phyloP scores from a whole-genome alignment of 2,329 filamentous ascomycete species.

The Pseudogymnoascus sp. region DNA sequence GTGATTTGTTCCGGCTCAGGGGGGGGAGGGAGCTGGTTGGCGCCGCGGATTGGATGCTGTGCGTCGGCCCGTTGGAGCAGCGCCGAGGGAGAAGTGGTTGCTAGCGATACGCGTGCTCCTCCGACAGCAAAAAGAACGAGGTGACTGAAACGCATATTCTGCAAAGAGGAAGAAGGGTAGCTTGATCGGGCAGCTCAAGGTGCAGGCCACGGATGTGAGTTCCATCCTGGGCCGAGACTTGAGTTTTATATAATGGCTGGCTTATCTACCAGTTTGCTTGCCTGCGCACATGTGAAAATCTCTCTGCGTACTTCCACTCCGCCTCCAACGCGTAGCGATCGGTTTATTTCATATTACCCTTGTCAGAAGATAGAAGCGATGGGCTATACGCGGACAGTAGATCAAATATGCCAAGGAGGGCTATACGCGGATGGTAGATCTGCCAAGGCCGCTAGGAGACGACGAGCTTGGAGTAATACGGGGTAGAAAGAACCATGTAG shows the following conservation, averaged over 20 bases:
- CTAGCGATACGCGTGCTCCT: background rate
- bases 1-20: conserved; percentile 29
- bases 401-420: background rate
- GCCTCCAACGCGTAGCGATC: background rate
- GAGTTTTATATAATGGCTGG: background rate
- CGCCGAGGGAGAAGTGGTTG: background rate
- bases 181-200: background rate
- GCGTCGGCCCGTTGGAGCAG: background rate
- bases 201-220: background rate
- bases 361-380: background rate
- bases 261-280: background rate
- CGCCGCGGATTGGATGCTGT: background rate
- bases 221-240: background rate
- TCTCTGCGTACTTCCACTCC: background rate
- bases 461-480: background rate
- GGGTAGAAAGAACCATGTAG: background rate
- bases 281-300: background rate
- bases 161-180: background rate
- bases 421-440: background rate
- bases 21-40: conserved; percentile 9
- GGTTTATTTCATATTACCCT: background rate
- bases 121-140: background rate
- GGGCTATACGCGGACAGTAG: background rate
- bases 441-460: background rate
- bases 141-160: background rate